Evolutionary conservation across 345 rosid species (phyloP).

Genomic region (Theobroma cacao): DNA sequence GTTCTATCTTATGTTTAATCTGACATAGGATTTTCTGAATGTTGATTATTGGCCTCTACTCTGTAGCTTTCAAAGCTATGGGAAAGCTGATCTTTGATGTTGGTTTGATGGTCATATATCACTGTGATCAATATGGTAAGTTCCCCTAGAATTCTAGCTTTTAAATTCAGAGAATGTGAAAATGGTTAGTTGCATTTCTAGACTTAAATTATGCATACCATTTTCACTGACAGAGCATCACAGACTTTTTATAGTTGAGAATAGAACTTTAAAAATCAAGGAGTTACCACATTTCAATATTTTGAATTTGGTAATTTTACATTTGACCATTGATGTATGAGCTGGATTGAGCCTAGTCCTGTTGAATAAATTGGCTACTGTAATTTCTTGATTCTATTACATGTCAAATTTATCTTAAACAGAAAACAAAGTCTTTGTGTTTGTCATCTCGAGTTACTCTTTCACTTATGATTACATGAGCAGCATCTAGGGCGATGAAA

Average conservation of each 20-base stretch:
- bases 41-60: slow-evolving; percentile 8
- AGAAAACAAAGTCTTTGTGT: not conserved
- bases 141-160: not conserved
- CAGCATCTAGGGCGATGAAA: slow-evolving; percentile 60
- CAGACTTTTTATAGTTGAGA: not conserved
- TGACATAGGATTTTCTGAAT: not conserved
- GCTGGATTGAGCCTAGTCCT: not conserved
- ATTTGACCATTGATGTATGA: not conserved
- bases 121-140: slow-evolving; percentile 86
- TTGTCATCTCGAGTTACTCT: not conserved
- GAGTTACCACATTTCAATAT: not conserved
- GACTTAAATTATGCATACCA: not conserved
- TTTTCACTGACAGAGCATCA: not conserved
- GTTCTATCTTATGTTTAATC: not conserved
- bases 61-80: slow-evolving; percentile 82
- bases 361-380: not conserved
- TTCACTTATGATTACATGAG: slow-evolving; percentile 16
- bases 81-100: slow-evolving; percentile 79
- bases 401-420: not conserved
- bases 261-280: not conserved
- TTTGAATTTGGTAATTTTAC: not conserved
- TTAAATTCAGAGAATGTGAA: not conserved
- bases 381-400: not conserved
- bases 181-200: slow-evolving; percentile 9
- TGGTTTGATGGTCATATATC: slow-evolving; percentile 80